phyloP scores from a whole-genome alignment of 352 stramenopile species.

The Pythium diclinum region DNA sequence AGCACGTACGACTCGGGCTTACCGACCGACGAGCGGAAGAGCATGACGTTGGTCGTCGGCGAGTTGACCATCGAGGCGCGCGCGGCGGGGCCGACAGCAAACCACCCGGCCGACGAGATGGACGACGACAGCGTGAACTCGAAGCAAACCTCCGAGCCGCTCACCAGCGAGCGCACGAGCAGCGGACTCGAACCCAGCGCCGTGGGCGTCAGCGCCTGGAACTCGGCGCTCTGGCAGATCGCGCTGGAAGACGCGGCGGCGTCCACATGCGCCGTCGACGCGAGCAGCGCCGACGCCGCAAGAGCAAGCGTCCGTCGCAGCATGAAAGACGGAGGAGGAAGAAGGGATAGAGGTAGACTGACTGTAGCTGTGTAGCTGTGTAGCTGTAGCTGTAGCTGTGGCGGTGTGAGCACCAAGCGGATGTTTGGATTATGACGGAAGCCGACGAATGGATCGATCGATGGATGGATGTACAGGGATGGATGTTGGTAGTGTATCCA shows the following conservation, averaged over 20 bases:
- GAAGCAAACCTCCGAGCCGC: constrained; percentile 58
- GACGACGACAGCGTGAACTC: constrained; percentile 54
- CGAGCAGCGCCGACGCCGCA: constrained; percentile 4
- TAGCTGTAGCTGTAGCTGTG: not conserved
- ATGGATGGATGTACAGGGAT: not conserved
- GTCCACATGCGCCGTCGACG: not conserved
- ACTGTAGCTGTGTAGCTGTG: not conserved
- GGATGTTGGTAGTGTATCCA: not conserved
- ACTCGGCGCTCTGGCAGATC: constrained; percentile 55
- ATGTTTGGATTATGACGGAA: constrained; percentile 16
- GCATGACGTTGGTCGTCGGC: constrained; percentile 65
- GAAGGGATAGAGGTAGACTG: not conserved
- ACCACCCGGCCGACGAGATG: constrained; percentile 45
- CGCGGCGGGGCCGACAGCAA: constrained; percentile 53
- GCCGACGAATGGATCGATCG: not conserved
- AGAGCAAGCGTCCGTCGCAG: constrained; percentile 13
- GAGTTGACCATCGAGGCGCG: constrained; percentile 61
- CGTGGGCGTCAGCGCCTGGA: constrained; percentile 41
- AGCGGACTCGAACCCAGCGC: constrained; percentile 58
- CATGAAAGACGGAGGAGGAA: not conserved
- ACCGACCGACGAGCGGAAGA: constrained; percentile 49
- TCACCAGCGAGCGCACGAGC: constrained; percentile 51
- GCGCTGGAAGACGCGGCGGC: constrained; percentile 16
- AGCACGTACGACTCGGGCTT: constrained; percentile 47
- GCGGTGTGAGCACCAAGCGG: not conserved